Conservation (phyloP, 257 asterid genomes). For the Echium plantagineum region DNA sequence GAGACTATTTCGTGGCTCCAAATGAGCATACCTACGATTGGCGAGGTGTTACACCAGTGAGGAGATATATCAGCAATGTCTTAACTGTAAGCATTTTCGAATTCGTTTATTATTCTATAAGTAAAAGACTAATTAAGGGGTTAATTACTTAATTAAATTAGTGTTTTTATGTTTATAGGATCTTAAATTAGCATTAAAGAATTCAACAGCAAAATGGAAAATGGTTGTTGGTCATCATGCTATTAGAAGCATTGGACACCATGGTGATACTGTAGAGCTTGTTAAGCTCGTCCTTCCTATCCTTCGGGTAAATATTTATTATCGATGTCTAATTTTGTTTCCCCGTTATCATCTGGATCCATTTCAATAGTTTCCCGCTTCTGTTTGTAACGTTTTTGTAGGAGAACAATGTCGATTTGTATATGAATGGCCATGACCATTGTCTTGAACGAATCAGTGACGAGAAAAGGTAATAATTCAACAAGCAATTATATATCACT, state of each 20-base stretch:
- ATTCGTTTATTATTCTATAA: no score
- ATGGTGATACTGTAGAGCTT: constrained; percentile 76
- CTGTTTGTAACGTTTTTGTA: constrained; percentile 5
- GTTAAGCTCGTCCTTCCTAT: constrained; percentile 58
- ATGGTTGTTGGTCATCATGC: constrained; percentile 93
- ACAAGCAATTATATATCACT: neutral
- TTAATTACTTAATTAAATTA: no score
- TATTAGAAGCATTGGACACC: constrained; percentile 75
- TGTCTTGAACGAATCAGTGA: constrained; percentile 64
- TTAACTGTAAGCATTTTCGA: constrained; percentile 29
- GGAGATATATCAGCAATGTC: constrained; percentile 28
- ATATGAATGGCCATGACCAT: constrained; percentile 83
- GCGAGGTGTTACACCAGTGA: constrained; percentile 48
- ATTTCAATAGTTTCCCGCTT: no score
- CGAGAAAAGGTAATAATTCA: constrained; percentile 28
- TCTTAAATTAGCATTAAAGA: constrained; percentile 45
- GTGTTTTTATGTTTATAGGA: constrained; percentile 24
- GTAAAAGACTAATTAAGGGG: no score
- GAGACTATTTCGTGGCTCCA: constrained; percentile 36
- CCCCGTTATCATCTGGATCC: no score
- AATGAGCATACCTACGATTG: constrained; percentile 54
- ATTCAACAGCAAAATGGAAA: constrained; percentile 75
- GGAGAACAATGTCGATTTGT: constrained; percentile 58
- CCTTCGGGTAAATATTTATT: constrained; percentile 38
- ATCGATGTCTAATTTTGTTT: neutral